phyloP scores from a whole-genome alignment of 108 stramenopile species.

The Aureococcus anophagefferens region DNA sequence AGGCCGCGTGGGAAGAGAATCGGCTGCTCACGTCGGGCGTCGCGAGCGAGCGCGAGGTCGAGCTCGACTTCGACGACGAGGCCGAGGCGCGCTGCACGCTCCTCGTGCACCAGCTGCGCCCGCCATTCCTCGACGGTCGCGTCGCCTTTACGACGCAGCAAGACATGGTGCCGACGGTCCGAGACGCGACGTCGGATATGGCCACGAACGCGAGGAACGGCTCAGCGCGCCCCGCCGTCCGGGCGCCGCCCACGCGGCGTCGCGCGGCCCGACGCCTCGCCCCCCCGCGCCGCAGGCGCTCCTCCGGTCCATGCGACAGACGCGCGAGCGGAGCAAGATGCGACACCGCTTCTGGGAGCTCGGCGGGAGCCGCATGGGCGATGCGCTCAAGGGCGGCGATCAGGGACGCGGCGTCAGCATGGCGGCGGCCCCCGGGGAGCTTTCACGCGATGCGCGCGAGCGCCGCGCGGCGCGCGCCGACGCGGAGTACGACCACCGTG shows the following conservation, averaged over 20 bases:
- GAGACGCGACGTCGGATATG: slow-evolving; percentile 76
- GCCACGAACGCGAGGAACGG: slow-evolving; percentile 81
- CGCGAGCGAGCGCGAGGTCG: slow-evolving; percentile 52
- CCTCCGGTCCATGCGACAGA: not conserved
- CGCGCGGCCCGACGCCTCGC: not conserved
- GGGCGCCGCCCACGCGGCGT: too few relatives aligned
- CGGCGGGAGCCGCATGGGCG: slow-evolving; percentile 87
- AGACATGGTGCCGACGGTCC: slow-evolving; percentile 72
- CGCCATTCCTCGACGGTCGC: slow-evolving; percentile 81
- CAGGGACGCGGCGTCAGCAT: slow-evolving; percentile 47
- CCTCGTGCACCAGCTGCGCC: slow-evolving; percentile 87
- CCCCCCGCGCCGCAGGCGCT: slow-evolving; percentile 10
- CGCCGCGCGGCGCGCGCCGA: not conserved
- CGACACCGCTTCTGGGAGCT: slow-evolving; percentile 96
- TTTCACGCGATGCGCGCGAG: slow-evolving; percentile 23
- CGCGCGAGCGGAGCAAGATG: slow-evolving; percentile 36
- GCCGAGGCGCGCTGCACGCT: slow-evolving; percentile 60
- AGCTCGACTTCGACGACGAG: slow-evolving; percentile 60
- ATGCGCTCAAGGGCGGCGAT: slow-evolving; percentile 70
- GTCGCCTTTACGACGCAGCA: slow-evolving; percentile 67
- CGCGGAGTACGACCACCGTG: slow-evolving; percentile 24
- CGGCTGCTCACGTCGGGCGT: slow-evolving; percentile 76
- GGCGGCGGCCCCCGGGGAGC: slow-evolving; percentile 5
- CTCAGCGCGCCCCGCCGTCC: too few relatives aligned
- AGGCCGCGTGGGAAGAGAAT: slow-evolving; percentile 93